These are phyloP conservation scores for Protomyces macrosporus DNA, from an alignment of 1,139 yeast species.

Conservation along the genomic window DNA sequence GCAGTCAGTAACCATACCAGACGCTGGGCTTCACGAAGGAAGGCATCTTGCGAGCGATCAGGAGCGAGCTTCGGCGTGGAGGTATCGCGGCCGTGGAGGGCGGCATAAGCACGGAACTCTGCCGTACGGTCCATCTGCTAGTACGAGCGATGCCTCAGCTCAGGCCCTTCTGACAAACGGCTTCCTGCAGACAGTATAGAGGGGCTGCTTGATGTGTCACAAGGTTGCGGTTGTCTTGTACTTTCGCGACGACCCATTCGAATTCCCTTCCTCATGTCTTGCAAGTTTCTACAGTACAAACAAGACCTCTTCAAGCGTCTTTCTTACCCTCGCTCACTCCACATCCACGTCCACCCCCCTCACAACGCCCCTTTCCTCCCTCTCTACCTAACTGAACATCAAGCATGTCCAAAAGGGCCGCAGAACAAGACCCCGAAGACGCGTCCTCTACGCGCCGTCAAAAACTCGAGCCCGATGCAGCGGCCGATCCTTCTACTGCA, in stretches of 20 bases:
- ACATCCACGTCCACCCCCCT: not conserved
- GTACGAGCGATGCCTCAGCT: too few species aligned
- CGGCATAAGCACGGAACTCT: not conserved
- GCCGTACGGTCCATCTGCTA: not conserved
- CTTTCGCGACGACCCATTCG: too few species aligned
- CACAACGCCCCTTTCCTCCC: not conserved
- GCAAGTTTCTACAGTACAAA: too few species aligned
- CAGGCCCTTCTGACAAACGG: constrained; percentile 22
- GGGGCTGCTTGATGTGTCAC: too few species aligned
- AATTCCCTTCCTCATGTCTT: too few species aligned
- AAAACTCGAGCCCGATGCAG: not conserved
- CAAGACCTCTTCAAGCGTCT: too few species aligned
- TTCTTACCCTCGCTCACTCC: not conserved
- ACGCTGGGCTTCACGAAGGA: not conserved
- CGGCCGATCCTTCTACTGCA: not conserved
- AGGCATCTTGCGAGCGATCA: not conserved
- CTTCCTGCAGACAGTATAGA: too few species aligned
- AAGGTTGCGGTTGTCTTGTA: too few species aligned
- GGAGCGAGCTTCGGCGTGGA: not conserved
- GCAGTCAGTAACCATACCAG: not conserved
- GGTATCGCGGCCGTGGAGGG: not conserved
- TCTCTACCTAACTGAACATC: not conserved
- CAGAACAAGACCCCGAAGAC: not conserved
- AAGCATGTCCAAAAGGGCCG: not conserved
- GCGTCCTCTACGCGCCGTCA: not conserved